Percentiles rank a stretch among this genome's conserved stretches.
Evolutionary conservation across 305 asterid species (phyloP).

Genomic region (Fraxinus albicans): DNA sequence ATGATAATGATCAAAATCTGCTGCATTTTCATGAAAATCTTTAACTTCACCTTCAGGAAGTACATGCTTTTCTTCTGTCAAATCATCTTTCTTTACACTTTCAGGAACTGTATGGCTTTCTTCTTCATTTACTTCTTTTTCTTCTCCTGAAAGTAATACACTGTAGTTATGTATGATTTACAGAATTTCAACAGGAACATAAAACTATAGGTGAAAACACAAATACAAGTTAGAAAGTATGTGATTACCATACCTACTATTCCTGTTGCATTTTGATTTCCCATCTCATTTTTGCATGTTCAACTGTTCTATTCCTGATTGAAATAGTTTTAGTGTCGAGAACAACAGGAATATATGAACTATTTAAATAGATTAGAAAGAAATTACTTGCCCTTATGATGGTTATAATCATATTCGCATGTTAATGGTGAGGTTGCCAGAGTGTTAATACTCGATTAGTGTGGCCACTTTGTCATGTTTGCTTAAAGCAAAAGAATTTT

Average conservation of each 20-base stretch:
- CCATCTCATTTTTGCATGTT: constrained; percentile 1
- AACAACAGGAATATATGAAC: background rate
- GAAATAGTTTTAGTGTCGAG: background rate
- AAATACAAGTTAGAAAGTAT: background rate
- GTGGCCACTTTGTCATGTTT: constrained; percentile 25
- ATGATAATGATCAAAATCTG: background rate
- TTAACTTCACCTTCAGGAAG: background rate
- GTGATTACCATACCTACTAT: constrained; percentile 1
- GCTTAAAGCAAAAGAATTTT: constrained; percentile 31
- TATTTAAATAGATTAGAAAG: background rate
- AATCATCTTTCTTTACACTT: background rate
- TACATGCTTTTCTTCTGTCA: background rate
- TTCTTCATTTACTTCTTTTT: background rate
- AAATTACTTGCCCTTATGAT: background rate
- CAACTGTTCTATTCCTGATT: background rate
- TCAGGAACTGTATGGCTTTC: background rate
- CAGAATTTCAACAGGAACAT: background rate
- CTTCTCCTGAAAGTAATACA: background rate
- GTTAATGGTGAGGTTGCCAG: constrained; percentile 25
- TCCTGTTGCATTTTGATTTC: constrained; percentile 6
- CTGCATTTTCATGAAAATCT: background rate
- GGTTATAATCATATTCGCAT: background rate
- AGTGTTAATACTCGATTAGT: constrained; percentile 35
- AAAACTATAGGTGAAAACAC: background rate
- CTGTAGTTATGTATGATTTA: background rate